Evolutionary conservation across 306 rosid genomes (phyloP), one percentile per base, ranked within the genome.

Genomic region (Senna tora): DNA sequence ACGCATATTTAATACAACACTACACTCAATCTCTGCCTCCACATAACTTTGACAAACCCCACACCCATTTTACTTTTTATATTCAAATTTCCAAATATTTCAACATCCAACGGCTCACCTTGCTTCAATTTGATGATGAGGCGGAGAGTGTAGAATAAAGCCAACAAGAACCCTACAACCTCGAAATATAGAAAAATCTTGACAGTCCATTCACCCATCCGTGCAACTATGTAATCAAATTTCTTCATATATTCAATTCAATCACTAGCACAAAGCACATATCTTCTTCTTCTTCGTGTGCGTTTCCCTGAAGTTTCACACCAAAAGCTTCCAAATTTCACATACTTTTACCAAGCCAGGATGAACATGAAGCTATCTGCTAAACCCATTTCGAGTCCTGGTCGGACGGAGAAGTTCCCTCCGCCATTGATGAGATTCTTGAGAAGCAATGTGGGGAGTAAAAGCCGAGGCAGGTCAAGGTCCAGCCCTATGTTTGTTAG

Each of bases 371-470:
- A 80, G 83, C 67, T 85, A 8, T 62, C 90, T 2, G 49, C 90
- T 2, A 95, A 85, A 68, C 80, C 85, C 76, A 75, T 91, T 49
- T 88, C 92, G 33, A 95, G 99, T 71, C 99, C 99, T 19, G 96
- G 89, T 50, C 86, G 97, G 58, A 49, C 86, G 13, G 97, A 91
- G 56, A 95, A 91, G 82, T 95, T 84, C 6, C 96, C 99, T 22
- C 97, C 97, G n/a, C 99, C 96, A 69, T 63, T 95, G 78, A 87
- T 95, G 97, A 83, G 93, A 72, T 95, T 89, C 67, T 65, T 91
- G 74, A 84, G 89, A 45, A 89, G 81, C 89, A 95, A 95, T 82
- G 95, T 55, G 1, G 86, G 84, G 7, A 95, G 93, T 72, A 80
- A 77, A 59, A 95, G 97, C 85, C 80, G 96, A 73, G 88, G 84